Evolutionary conservation across 129 eudicot species (phyloP).

Genomic region (Chrysanthemum lavandulifolium): DNA sequence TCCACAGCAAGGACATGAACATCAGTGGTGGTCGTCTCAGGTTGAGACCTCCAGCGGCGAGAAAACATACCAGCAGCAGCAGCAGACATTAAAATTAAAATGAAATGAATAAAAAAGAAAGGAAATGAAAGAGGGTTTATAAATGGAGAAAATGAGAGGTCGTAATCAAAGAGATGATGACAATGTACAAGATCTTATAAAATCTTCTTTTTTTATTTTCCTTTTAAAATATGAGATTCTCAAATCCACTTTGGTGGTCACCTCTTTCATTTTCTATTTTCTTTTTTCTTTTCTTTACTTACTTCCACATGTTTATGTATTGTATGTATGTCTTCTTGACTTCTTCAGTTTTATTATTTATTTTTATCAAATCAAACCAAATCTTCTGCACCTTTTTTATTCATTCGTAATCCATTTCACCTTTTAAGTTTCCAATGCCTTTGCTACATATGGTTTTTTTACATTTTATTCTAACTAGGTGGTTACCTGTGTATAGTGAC

Average conservation of each 20-base stretch:
- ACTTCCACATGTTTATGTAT: slow-evolving; percentile 23
- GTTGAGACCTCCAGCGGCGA: slow-evolving; percentile 42
- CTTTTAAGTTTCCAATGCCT: background rate
- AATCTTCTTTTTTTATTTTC: slow-evolving; percentile 53
- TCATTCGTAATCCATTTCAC: background rate
- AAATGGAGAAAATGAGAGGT: slow-evolving; percentile 32
- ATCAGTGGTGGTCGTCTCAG: slow-evolving; percentile 8
- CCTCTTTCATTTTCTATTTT: slow-evolving; percentile 27
- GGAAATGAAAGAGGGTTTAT: background rate
- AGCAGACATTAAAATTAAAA: slow-evolving; percentile 41
- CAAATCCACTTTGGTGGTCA: slow-evolving; percentile 87
- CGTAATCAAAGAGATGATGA: slow-evolving; percentile 44
- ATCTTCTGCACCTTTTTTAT: background rate
- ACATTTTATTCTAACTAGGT: too few species aligned
- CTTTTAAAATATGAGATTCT: slow-evolving; percentile 70
- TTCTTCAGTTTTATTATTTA: slow-evolving; percentile 17
- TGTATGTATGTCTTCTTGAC: slow-evolving; percentile 21
- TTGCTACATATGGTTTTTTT: too few species aligned
- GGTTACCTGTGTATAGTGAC: too few species aligned
- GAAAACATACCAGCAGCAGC: slow-evolving; percentile 37
- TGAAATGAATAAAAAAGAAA: slow-evolving; percentile 14
- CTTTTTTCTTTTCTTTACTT: background rate
- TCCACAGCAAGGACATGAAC: slow-evolving; percentile 93
- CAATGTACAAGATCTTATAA: slow-evolving; percentile 39
- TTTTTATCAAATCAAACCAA: background rate